phyloP scores from a whole-genome alignment of 2,329 filamentous ascomycete genomes.

The Huntiella moniliformis region DNA sequence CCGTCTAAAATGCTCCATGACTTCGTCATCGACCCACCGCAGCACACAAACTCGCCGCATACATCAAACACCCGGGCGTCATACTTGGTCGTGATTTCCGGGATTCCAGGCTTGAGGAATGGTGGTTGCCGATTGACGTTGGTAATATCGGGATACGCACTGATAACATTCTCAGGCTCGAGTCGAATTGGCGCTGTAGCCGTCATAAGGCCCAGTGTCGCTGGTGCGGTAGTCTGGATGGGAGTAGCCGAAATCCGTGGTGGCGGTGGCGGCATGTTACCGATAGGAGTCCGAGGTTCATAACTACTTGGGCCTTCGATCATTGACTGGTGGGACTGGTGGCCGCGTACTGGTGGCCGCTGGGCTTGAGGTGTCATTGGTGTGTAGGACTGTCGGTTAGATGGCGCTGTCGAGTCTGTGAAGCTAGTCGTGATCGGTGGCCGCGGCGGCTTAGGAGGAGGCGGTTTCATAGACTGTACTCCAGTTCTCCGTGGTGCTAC shows the following conservation, averaged over 20 bases:
- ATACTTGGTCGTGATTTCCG: conserved; percentile 66
- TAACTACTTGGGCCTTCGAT: conserved; percentile 2
- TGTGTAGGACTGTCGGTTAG: conserved; percentile 1
- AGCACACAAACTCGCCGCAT: conserved; percentile 73
- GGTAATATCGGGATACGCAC: conserved; percentile 67
- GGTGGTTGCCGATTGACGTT: conserved; percentile 73
- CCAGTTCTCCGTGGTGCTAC: conserved; percentile 5
- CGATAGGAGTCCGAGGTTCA: conserved; percentile 2
- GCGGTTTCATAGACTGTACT: conserved; percentile 8
- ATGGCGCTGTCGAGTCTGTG: neutral
- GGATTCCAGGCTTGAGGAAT: conserved; percentile 48
- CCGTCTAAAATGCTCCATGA: conserved; percentile 77
- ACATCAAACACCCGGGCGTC: conserved; percentile 75
- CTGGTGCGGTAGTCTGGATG: conserved; percentile 13
- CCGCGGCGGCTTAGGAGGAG: conserved; percentile 8
- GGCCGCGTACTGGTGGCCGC: conserved; percentile 6
- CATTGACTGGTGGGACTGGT: conserved; percentile 11
- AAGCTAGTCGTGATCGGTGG: conserved; percentile 4
- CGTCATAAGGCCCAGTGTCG: conserved; percentile 9
- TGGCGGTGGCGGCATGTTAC: conserved; percentile 4
- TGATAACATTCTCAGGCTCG: conserved; percentile 31
- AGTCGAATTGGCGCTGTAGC: conserved; percentile 12
- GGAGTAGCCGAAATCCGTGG: conserved; percentile 10
- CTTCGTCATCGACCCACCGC: conserved; percentile 67
- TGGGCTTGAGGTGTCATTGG: conserved; percentile 8